Conservation (phyloP, 305 asterid species). For the Fraxinus xanthoxyloides region DNA sequence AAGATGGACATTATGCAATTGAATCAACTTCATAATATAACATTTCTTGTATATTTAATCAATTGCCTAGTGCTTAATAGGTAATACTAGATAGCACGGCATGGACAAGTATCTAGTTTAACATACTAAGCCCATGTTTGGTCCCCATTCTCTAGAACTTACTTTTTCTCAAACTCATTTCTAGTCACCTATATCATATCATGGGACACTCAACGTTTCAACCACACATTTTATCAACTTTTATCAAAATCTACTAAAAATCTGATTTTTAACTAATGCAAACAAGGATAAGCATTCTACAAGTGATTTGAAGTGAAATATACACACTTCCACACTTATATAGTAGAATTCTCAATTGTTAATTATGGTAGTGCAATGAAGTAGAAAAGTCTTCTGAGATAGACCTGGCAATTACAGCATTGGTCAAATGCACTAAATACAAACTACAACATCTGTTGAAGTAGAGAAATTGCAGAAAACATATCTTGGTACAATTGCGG, state of each 20-base stretch:
- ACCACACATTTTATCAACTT: too few species aligned
- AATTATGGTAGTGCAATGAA: not conserved
- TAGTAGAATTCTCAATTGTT: not conserved
- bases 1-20: not conserved
- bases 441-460: constrained; percentile 10
- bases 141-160: not conserved
- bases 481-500: constrained; percentile 25
- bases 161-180: not conserved
- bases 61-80: not conserved
- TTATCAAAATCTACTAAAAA: not conserved
- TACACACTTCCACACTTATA: not conserved
- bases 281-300: not conserved
- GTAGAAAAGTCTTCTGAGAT: not conserved
- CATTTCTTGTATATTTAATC: not conserved
- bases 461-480: constrained; percentile 24
- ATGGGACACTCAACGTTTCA: not conserved
- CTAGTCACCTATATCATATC: not conserved
- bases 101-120: not conserved
- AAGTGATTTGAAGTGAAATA: not conserved
- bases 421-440: constrained; percentile 5
- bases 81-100: not conserved
- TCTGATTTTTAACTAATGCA: not conserved
- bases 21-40: not conserved
- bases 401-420: not conserved
- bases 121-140: not conserved